These are phyloP conservation scores for Haplosporangium sp. DNA, from an alignment of 371 early-diverging fungal species.

Conservation along the genomic window DNA sequence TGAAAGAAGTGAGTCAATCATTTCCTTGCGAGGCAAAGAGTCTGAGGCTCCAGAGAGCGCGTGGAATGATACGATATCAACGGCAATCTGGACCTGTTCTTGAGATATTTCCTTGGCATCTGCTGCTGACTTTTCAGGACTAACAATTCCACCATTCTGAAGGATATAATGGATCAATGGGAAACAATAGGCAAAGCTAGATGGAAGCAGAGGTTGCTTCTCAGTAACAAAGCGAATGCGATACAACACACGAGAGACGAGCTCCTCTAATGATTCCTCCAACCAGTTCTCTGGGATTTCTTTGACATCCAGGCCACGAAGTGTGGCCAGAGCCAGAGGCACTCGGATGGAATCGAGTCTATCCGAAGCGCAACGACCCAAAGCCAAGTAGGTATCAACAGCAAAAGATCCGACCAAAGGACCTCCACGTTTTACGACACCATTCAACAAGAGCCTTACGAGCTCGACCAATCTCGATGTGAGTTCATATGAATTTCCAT, in stretches of 20 bases:
- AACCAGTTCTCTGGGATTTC: constrained; percentile 78
- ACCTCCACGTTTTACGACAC: constrained; percentile 64
- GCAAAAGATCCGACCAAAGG: constrained; percentile 69
- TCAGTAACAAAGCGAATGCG: constrained; percentile 81
- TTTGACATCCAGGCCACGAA: constrained; percentile 74
- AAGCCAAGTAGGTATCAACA: constrained; percentile 66
- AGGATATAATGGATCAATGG: constrained; percentile 82
- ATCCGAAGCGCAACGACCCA: constrained; percentile 66
- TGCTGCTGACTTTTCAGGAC: constrained; percentile 61
- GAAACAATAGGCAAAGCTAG: constrained; percentile 86
- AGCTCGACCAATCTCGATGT: constrained; percentile 62
- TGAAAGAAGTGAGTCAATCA: constrained; percentile 76
- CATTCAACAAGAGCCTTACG: constrained; percentile 61
- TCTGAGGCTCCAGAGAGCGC: constrained; percentile 65
- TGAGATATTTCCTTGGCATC: constrained; percentile 68
- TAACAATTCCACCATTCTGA: constrained; percentile 72
- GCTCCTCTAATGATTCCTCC: constrained; percentile 70
- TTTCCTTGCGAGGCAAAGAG: constrained; percentile 78
- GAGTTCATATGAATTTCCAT: constrained; percentile 67
- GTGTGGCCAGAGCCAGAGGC: constrained; percentile 74
- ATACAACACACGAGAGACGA: constrained; percentile 79
- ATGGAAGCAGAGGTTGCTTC: constrained; percentile 71
- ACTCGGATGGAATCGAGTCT: constrained; percentile 62
- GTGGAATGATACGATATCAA: constrained; percentile 82
- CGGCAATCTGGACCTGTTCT: constrained; percentile 81